Evolutionary conservation across 2,329 filamentous ascomycete genomes (phyloP).

Genomic region (Pestalotiopsis sp.): DNA sequence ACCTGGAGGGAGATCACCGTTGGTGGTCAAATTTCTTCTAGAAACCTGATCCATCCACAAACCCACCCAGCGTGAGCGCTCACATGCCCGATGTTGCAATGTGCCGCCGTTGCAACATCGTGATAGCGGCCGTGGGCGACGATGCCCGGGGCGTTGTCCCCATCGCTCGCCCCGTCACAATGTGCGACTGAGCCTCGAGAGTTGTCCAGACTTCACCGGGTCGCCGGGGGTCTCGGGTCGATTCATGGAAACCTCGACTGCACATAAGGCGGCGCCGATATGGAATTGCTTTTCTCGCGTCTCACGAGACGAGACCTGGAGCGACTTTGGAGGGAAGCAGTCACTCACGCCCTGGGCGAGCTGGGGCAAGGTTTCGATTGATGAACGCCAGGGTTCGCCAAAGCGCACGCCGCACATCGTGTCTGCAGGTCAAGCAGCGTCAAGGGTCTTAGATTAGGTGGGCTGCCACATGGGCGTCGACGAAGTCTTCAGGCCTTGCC

Average conservation of each 20-base stretch:
- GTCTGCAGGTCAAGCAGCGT: slow-evolving; percentile 3
- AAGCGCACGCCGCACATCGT: background rate
- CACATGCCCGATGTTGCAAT: too few species aligned
- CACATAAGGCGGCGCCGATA: background rate
- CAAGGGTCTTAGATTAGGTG: slow-evolving; percentile 11
- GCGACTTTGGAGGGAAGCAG: background rate
- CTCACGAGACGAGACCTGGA: background rate
- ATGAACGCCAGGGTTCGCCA: slow-evolving; percentile 6
- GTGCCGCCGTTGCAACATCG: too few species aligned
- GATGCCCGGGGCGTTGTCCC: too few species aligned
- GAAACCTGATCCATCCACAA: too few species aligned
- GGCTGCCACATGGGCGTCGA: slow-evolving; percentile 13
- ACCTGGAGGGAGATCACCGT: background rate
- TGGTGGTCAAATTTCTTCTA: background rate
- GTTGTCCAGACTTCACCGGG: too few species aligned
- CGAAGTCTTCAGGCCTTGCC: slow-evolving; percentile 7
- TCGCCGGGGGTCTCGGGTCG: background rate
- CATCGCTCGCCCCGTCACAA: too few species aligned
- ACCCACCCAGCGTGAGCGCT: too few species aligned
- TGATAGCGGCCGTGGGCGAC: too few species aligned
- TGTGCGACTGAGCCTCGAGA: too few species aligned
- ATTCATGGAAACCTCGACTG: background rate
- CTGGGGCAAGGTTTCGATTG: slow-evolving; percentile 2
- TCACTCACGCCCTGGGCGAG: background rate
- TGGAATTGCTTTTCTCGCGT: slow-evolving; percentile 6